phyloP scores from a whole-genome alignment of 1,284 basidiomycete species.

The Wolfiporia cocos region DNA sequence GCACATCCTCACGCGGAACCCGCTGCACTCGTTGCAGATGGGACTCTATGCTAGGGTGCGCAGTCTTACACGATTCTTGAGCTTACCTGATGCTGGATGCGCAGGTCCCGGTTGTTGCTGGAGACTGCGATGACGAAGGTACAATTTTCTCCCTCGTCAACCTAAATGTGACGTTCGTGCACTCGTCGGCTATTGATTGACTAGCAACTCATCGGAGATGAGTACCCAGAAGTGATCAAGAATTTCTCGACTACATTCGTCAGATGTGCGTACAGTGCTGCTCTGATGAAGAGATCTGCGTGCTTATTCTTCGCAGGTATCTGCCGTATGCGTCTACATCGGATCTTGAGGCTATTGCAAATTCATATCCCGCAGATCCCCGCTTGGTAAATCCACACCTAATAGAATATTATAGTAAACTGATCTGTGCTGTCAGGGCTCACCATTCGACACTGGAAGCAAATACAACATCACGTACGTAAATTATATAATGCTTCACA shows the following conservation, averaged over 20 bases:
- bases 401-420: conserved; percentile 18
- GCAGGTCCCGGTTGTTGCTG: conserved; percentile 9
- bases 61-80: not conserved
- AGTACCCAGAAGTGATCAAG: conserved; percentile 9
- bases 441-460: conserved; percentile 43
- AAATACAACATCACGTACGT: conserved; percentile 31
- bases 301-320: conserved; percentile 5
- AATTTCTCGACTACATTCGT: conserved; percentile 11
- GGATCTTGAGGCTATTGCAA: conserved; percentile 6
- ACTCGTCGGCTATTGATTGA: not conserved
- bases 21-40: conserved; percentile 24
- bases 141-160: conserved; percentile 22
- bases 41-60: conserved; percentile 18
- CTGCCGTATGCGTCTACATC: conserved; percentile 10
- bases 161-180: conserved; percentile 17
- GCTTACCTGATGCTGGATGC: too few relatives aligned
- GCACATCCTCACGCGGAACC: conserved; percentile 21
- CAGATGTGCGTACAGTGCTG: conserved; percentile 3
- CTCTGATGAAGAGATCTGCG: not conserved
- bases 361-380: conserved; percentile 4
- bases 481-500: not conserved
- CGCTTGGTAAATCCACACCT: conserved; percentile 1
- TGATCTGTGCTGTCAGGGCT: conserved; percentile 32
- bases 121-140: conserved; percentile 30
- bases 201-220: not conserved